Evolutionary conservation across 2,329 filamentous ascomycete genomes (phyloP).

Genomic region (Colletotrichum sp.): DNA sequence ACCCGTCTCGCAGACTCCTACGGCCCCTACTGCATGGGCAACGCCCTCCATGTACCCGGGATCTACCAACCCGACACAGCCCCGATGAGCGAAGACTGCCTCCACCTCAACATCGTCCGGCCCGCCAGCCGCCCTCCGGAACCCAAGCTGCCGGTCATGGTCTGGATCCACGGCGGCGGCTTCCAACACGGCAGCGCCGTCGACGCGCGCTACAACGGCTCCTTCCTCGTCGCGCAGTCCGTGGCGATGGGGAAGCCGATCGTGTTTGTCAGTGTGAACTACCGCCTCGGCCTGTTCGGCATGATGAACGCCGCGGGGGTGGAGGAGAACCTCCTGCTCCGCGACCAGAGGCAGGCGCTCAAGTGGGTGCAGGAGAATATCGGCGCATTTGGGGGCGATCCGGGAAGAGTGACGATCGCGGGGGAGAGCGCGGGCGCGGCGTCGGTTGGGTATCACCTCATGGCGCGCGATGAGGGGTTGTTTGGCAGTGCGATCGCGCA

Average conservation of each 20-base stretch:
- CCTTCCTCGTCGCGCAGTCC: conserved; percentile 57
- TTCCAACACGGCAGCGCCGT: conserved; percentile 41
- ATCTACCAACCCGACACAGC: not conserved
- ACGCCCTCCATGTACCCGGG: not conserved
- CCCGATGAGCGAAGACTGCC: conserved; percentile 26
- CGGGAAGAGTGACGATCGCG: conserved; percentile 54
- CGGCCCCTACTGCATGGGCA: conserved; percentile 40
- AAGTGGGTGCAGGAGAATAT: conserved; percentile 60
- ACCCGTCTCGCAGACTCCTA: conserved; percentile 44
- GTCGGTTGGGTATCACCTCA: conserved; percentile 50
- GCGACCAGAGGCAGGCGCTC: conserved; percentile 56
- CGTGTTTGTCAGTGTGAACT: conserved; percentile 51
- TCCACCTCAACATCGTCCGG: conserved; percentile 29
- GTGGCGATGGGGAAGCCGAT: conserved; percentile 48
- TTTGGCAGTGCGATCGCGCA: conserved; percentile 47
- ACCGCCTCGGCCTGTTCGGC: conserved; percentile 49
- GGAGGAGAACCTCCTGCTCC: conserved; percentile 40
- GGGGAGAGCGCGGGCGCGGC: conserved; percentile 61
- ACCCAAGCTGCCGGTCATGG: conserved; percentile 24
- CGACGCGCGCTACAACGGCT: conserved; percentile 63
- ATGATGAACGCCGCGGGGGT: conserved; percentile 48
- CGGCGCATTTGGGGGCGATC: conserved; percentile 56
- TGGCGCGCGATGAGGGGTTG: conserved; percentile 43
- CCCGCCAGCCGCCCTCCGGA: conserved; percentile 16
- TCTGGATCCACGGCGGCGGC: conserved; percentile 43